phyloP scores from a whole-genome alignment of 2,329 filamentous ascomycete species.

The Ophiostoma sp. region DNA sequence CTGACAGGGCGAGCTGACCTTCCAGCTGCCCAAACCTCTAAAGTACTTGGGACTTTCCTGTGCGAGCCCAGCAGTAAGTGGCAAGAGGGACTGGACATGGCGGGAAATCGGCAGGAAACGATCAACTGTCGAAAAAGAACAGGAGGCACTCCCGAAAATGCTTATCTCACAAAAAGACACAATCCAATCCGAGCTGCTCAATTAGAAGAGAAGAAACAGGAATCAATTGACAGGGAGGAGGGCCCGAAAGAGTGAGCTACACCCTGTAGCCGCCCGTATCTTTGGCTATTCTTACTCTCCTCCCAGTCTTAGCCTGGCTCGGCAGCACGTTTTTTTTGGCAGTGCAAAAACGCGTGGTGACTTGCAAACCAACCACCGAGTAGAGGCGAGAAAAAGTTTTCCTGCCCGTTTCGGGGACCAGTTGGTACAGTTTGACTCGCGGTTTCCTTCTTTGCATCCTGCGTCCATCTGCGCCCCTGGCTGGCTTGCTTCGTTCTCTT shows the following conservation, averaged over 20 bases:
- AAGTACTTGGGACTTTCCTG: not conserved
- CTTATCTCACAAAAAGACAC: not conserved
- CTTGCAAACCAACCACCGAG: not conserved
- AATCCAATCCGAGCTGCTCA: not conserved
- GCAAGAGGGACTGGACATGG: not conserved
- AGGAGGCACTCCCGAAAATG: not conserved
- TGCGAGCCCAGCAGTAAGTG: not conserved
- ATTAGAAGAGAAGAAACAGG: not conserved
- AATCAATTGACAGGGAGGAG: not conserved
- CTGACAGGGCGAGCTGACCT: not conserved
- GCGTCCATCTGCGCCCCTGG: not conserved
- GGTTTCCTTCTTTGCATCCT: not conserved
- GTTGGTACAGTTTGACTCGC: not conserved
- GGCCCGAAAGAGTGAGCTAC: not conserved
- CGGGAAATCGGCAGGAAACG: not conserved
- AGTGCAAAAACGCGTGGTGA: not conserved
- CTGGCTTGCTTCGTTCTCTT: not conserved
- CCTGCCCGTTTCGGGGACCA: not conserved
- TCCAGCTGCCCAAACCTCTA: not conserved
- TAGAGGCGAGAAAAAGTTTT: slow-evolving; percentile 18
- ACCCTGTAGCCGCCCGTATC: not conserved
- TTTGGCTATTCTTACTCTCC: not conserved
- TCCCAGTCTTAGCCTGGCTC: slow-evolving; percentile 3
- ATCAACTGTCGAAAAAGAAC: not conserved
- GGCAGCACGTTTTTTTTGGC: slow-evolving; percentile 12